Evolutionary conservation across 2,329 filamentous ascomycete species (phyloP), one percentile per base, ranked within the genome.

Genomic region (Juglanconis sp.): DNA sequence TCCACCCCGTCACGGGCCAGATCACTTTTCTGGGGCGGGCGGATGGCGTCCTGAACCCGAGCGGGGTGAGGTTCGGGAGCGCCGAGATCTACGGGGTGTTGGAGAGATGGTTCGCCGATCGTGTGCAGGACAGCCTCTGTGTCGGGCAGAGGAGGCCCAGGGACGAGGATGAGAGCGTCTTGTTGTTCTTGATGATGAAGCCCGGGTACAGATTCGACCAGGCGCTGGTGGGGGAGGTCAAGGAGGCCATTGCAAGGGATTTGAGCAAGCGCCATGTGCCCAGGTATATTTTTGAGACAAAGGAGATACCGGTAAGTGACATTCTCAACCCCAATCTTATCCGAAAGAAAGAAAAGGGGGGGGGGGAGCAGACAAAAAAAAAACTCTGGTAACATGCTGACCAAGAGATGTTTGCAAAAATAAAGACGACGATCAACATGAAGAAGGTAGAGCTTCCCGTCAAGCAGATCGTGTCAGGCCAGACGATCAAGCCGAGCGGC

Each of bases 51-150:
- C 77, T 99, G 13, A 99, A 99, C 72, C 95, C 95, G 0, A 86
- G 89, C 0, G 95, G 95, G 2, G 92, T 99, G 17, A 82, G 94
- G 0, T 98, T 99, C 70, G 94, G 94, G 4, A 92, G 88, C 36
- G 92, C 94, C 0, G 95, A 99, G 78, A 96, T 99, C 24, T 98
- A 98, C 75, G 97, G 96, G 71, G 81, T 97, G n/a, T 77, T 98
- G 34, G 84, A 95, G 1, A 87, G 90, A 65, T 89, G 92, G 74
- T 97, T 97, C 68, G 83, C 87, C 0, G 76, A 81, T 10, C 84
- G 94, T 59, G 80, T 98, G 17, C 88, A 92, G 62, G 94, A 99
- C 68, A 91, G 91, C 0, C 80, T 98, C 2, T 98, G 94, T 69
- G 87, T 98, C 40, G 94, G 95, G 0, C 82, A 92, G 3, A 38